Base-by-base conservation (phyloP, 2,329 filamentous ascomycete genomes). In the Colletotrichum magnum region DNA sequence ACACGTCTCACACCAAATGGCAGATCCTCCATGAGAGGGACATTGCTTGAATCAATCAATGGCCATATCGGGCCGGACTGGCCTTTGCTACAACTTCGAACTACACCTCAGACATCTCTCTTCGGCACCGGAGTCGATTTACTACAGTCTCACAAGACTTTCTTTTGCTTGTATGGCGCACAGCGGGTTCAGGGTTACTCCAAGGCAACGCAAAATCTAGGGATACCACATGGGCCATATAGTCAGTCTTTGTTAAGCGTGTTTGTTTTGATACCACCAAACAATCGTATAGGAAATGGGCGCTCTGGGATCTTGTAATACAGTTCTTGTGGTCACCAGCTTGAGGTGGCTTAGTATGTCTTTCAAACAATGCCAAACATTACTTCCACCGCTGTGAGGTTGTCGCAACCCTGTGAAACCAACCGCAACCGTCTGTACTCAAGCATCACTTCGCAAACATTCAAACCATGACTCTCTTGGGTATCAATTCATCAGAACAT, bases 1-100 rank as follows among this genome's bases (percentile, higher is more conserved):
- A 82, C 62, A 60, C 73, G 2, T 73, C 72, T 12, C 81, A 83
- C 68, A 77, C 77, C 28, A 83, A 83, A 72, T 83, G 81, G 81
- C 80, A 83, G 74, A 77, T 83, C 68, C 76, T 83, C 28, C 81
- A 83, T 58, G 81, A 83, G 67, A 48, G 68, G 18, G 68, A 70
- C 32, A 70, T 70, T 6, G n/a, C 45, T 18, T 70, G 36, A 58
- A 12, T 7, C 12, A 24, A 18, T 18, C 21, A 24, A 24, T 4
- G 21, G 21, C 21, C 21, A 24, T 24, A 24, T 24, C 21, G 21
- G 21, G 21, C 21, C 21, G 21, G 26, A 5, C 9, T 28, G 24
- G 32, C 13, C 21, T 50, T 50, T 10, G 32, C 4, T n/a, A 9
- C 18, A 6, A 6, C 47, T 12, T 18, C 21, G 7, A 24, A 9